phyloP scores from a whole-genome alignment of 345 rosid genomes.

The Balakata baccata region DNA sequence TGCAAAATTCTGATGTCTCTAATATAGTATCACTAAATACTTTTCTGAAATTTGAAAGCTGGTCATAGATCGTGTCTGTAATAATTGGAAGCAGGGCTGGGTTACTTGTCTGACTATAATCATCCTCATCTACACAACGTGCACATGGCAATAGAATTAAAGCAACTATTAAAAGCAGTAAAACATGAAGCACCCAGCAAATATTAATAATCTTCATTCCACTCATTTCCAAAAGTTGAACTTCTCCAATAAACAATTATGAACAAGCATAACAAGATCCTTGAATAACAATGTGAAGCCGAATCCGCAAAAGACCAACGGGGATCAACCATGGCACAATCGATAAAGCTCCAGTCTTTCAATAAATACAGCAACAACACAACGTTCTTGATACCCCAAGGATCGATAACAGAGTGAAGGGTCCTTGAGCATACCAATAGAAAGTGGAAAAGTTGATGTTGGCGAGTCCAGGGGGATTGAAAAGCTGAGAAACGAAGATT shows the following conservation, averaged over 20 bases:
- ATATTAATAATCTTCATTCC: slow-evolving; percentile 28
- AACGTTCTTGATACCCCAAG: neutral
- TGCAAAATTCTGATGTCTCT: slow-evolving; percentile 51
- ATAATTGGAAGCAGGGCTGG: slow-evolving; percentile 45
- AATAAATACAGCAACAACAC: neutral
- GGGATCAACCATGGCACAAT: slow-evolving; percentile 36
- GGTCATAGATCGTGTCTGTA: slow-evolving; percentile 48
- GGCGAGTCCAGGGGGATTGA: neutral
- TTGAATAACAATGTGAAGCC: slow-evolving; percentile 16
- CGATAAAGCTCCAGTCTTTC: slow-evolving; percentile 8
- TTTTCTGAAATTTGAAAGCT: slow-evolving; percentile 51
- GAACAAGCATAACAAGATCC: slow-evolving; percentile 10
- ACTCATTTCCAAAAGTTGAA: slow-evolving; percentile 29
- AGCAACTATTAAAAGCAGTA: slow-evolving; percentile 32
- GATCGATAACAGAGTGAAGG: slow-evolving; percentile 7
- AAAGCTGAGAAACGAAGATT: neutral
- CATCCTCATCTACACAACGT: slow-evolving; percentile 49
- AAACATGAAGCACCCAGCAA: slow-evolving; percentile 27
- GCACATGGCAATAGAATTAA: slow-evolving; percentile 30
- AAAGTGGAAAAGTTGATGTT: neutral
- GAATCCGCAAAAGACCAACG: slow-evolving; percentile 7
- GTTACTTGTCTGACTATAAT: slow-evolving; percentile 52
- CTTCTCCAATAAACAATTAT: slow-evolving; percentile 19
- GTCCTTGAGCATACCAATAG: slow-evolving; percentile 6
- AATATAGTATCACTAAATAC: slow-evolving; percentile 43